A percentile compares a stretch with the other conserved stretches of the same genome.
Evolutionary conservation across 177 flowering plant species (phyloP).

Genomic region (Vitis hybrid): DNA sequence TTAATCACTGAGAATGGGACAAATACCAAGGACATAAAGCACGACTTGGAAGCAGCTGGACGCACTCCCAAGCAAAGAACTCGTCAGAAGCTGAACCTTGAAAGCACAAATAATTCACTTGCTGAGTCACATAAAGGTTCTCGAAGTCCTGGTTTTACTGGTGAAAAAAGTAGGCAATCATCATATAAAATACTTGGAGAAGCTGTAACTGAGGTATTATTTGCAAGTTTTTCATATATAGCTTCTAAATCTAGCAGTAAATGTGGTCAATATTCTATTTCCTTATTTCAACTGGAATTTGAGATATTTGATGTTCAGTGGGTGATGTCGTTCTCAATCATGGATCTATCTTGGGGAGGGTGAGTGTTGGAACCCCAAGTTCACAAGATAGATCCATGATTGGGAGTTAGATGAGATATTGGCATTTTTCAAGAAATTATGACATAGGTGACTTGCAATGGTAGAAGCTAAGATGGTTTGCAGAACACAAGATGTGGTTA

Average conservation of each 20-base stretch:
- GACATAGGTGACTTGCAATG: no score
- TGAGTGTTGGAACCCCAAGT: no score
- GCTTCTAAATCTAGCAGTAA: not conserved
- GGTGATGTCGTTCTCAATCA: no score
- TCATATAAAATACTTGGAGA: slow-evolving; percentile 47
- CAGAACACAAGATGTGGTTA: no score
- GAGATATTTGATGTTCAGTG: no score
- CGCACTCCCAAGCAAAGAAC: slow-evolving; percentile 21
- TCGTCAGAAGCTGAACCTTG: slow-evolving; percentile 23
- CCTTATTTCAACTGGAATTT: no score
- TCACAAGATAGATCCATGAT: no score
- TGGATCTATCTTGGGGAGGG: no score
- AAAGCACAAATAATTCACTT: slow-evolving; percentile 20
- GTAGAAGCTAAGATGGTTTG: no score
- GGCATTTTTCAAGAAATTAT: no score
- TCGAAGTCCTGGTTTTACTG: slow-evolving; percentile 20
- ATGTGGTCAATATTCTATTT: no score
- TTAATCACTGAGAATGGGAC: slow-evolving; percentile 8
- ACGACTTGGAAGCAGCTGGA: slow-evolving; percentile 10
- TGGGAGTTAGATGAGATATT: no score
- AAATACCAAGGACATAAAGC: not conserved
- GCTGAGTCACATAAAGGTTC: slow-evolving; percentile 18
- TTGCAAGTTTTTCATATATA: not conserved
- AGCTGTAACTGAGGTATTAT: slow-evolving; percentile 58
- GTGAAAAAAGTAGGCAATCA: slow-evolving; percentile 15